Evolutionary conservation across 768 basidiomycete species (phyloP).

Genomic region (Roridomyces roridus): DNA sequence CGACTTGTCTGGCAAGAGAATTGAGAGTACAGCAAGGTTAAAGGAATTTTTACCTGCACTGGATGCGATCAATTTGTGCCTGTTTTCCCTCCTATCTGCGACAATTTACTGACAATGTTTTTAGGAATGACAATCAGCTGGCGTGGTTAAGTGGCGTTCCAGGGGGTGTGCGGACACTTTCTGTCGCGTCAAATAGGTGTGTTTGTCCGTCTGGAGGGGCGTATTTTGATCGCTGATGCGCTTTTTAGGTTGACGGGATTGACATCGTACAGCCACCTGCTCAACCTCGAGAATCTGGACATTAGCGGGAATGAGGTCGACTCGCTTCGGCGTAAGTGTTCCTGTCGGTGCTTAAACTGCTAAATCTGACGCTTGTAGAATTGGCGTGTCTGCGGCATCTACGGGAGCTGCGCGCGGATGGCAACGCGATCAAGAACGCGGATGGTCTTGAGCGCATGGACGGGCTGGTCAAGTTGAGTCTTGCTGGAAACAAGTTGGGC

Average conservation of each 20-base stretch:
- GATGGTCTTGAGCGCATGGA: conserved; percentile 83
- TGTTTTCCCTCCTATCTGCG: conserved; percentile 38
- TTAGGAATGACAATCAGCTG: conserved; percentile 75
- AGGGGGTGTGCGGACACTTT: conserved; percentile 72
- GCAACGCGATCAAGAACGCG: conserved; percentile 75
- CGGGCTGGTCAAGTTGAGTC: conserved; percentile 81
- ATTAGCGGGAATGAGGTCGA: conserved; percentile 91
- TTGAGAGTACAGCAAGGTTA: conserved; percentile 81
- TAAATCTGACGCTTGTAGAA: conserved; percentile 55
- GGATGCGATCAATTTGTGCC: conserved; percentile 77
- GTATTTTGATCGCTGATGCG: conserved; percentile 2
- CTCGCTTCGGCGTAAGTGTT: conserved; percentile 78
- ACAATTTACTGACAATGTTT: conserved; percentile 15
- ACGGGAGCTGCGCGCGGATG: conserved; percentile 89
- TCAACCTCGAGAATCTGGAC: conserved; percentile 87
- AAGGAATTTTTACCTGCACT: conserved; percentile 92
- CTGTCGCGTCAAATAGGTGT: conserved; percentile 77
- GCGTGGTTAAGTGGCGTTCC: conserved; percentile 85
- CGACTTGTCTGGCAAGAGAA: conserved; percentile 72
- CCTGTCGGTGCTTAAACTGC: conserved; percentile 3
- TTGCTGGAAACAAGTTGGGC: conserved; percentile 75
- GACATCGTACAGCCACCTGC: conserved; percentile 88
- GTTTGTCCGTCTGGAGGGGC: conserved; percentile 31
- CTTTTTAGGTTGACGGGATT: conserved; percentile 74
- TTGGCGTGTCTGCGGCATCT: conserved; percentile 84